Percentiles rank a stretch among this genome's conserved stretches.
phyloP scores from a whole-genome alignment of 306 rosid species.

The Prunus mira region DNA sequence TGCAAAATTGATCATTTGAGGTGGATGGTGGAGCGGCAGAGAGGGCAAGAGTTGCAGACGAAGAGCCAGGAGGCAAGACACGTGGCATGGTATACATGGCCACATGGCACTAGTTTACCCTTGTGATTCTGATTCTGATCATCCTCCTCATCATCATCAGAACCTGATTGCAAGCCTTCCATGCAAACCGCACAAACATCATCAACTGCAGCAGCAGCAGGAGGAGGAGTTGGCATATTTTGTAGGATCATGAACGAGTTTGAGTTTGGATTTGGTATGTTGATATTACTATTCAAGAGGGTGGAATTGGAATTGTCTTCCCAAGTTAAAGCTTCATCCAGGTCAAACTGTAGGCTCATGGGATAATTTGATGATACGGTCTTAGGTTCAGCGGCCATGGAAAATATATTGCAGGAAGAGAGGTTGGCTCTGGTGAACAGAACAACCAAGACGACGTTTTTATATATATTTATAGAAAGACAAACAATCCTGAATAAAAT shows the following conservation, averaged over 20 bases:
- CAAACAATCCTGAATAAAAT: no score
- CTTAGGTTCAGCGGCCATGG: neutral
- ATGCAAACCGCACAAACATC: conserved; percentile 57
- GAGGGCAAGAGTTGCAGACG: conserved; percentile 54
- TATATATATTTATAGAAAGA: no score
- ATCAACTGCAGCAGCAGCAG: neutral
- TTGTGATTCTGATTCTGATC: neutral
- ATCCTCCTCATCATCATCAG: neutral
- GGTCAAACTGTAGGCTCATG: conserved; percentile 36
- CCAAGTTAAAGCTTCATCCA: conserved; percentile 43
- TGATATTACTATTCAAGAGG: neutral
- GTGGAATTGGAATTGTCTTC: conserved; percentile 5
- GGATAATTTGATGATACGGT: neutral
- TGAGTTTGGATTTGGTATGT: neutral
- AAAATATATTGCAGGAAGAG: neutral
- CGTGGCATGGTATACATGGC: conserved; percentile 56
- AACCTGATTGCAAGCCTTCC: conserved; percentile 31
- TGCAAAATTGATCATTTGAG: neutral
- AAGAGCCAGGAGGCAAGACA: conserved; percentile 68
- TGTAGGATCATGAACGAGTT: conserved; percentile 7
- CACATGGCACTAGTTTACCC: conserved; percentile 51
- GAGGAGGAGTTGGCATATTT: conserved; percentile 21
- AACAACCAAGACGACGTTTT: no score
- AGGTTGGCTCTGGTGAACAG: neutral
- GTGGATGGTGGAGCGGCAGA: conserved; percentile 57